Evolutionary conservation across 1,284 basidiomycete species (phyloP).

Genomic region (Chiua sp.): DNA sequence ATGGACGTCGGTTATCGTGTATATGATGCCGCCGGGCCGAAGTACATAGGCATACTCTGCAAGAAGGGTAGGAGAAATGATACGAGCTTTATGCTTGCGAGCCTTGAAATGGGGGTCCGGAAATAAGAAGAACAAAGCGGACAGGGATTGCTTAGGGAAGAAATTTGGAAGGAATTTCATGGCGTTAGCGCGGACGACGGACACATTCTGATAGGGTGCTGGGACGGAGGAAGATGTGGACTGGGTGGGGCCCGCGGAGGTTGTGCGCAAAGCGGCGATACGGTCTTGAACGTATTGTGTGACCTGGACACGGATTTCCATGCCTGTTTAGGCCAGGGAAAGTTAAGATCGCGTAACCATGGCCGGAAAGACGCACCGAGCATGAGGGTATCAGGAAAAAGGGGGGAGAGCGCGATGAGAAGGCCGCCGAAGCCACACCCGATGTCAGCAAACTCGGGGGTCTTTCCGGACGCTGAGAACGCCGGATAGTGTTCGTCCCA

Average conservation of each 20-base stretch:
- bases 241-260: constrained; percentile 43
- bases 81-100: constrained; percentile 98
- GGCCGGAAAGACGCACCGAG: constrained; percentile 68
- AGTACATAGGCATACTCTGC: constrained; percentile 96
- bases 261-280: constrained; percentile 83
- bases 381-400: constrained; percentile 94
- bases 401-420: constrained; percentile 87
- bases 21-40: constrained; percentile 90
- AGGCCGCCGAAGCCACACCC: constrained; percentile 99
- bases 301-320: constrained; percentile 98
- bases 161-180: constrained; percentile 99
- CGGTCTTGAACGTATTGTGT: constrained; percentile 97
- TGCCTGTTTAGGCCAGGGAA: constrained; percentile 55
- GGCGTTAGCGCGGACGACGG: constrained; percentile 94
- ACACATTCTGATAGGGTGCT: constrained; percentile 86
- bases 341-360: constrained; percentile 2
- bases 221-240: constrained; percentile 27
- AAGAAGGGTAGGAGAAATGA: constrained; percentile 94
- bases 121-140: constrained; percentile 97
- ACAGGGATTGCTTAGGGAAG: constrained; percentile 89
- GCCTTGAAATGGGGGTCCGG: constrained; percentile 99
- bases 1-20: constrained; percentile 97
- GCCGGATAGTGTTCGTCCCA: constrained; percentile 89
- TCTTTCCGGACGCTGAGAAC: constrained; percentile 60
- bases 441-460: constrained; percentile 95